These are phyloP conservation scores for Trichomonas tenax DNA, from an alignment of 208 protist genomes.

Conservation along the genomic window DNA sequence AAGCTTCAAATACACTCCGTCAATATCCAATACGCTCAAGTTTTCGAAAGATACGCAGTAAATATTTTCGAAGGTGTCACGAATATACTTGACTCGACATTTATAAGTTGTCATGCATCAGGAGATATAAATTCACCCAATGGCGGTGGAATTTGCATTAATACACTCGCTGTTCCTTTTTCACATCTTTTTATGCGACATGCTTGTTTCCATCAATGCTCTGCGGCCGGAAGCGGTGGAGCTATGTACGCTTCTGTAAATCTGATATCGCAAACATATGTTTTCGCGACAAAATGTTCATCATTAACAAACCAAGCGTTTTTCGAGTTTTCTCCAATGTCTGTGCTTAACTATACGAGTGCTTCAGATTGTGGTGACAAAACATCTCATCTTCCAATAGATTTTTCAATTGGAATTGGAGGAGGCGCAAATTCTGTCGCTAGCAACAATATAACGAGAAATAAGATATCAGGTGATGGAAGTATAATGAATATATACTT, in stretches of 20 bases:
- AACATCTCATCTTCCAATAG: background rate
- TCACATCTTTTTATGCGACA: background rate
- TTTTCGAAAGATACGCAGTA: background rate
- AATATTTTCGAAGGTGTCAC: background rate
- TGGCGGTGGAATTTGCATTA: background rate
- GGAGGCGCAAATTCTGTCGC: too few species aligned
- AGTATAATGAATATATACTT: background rate
- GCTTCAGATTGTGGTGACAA: background rate
- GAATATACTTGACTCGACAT: background rate
- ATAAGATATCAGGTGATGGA: background rate
- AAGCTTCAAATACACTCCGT: background rate
- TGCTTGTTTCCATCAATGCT: background rate
- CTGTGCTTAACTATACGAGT: background rate
- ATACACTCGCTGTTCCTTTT: background rate
- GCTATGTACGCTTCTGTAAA: background rate
- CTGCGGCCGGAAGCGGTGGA: background rate
- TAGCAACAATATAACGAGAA: background rate
- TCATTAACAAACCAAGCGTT: background rate
- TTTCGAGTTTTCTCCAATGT: background rate
- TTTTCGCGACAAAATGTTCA: background rate
- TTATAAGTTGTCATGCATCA: background rate
- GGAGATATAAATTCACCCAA: background rate
- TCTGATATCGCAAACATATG: background rate
- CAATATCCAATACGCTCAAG: background rate
- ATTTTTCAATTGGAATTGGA: background rate